Conservation (phyloP, 2,329 filamentous ascomycete genomes). For the Fusarium goolgardi region DNA sequence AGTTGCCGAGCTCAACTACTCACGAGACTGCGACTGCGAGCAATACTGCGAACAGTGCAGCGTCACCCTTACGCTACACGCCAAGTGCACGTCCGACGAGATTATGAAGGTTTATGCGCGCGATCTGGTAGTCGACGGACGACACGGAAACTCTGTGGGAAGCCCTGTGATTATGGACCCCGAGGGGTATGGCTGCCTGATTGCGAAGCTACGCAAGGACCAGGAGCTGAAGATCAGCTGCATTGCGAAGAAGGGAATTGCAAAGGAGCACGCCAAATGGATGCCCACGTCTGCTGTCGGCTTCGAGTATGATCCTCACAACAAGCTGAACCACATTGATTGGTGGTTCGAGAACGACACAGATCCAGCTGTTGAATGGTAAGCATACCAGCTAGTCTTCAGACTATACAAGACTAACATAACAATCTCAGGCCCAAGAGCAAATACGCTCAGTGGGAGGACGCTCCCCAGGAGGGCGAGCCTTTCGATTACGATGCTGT, state of each 20-base stretch:
- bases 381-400: slow-evolving; percentile 50
- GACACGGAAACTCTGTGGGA: slow-evolving; percentile 80
- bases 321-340: slow-evolving; percentile 91
- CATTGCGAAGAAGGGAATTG: slow-evolving; percentile 97
- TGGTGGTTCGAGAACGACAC: slow-evolving; percentile 88
- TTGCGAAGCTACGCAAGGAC: slow-evolving; percentile 88
- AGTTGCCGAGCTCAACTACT: slow-evolving; percentile 84
- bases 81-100: slow-evolving; percentile 84
- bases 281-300: slow-evolving; percentile 90
- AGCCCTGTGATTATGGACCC: slow-evolving; percentile 86
- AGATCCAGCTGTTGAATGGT: slow-evolving; percentile 87
- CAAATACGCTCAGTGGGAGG: slow-evolving; percentile 83
- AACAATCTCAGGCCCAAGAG: slow-evolving; percentile 74
- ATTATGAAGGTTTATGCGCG: slow-evolving; percentile 95
- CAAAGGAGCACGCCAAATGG: slow-evolving; percentile 99
- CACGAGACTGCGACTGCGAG: slow-evolving; percentile 96
- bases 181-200: slow-evolving; percentile 82
- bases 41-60: slow-evolving; percentile 93
- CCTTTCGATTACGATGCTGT: slow-evolving; percentile 91
- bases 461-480: slow-evolving; percentile 82
- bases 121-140: slow-evolving; percentile 80
- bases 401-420: slow-evolving; percentile 6
- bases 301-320: slow-evolving; percentile 98
- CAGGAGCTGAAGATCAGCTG: slow-evolving; percentile 93
- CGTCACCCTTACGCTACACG: slow-evolving; percentile 85